phyloP scores from a whole-genome alignment of 2,329 filamentous ascomycete genomes.

The Aspergillus ruber region DNA sequence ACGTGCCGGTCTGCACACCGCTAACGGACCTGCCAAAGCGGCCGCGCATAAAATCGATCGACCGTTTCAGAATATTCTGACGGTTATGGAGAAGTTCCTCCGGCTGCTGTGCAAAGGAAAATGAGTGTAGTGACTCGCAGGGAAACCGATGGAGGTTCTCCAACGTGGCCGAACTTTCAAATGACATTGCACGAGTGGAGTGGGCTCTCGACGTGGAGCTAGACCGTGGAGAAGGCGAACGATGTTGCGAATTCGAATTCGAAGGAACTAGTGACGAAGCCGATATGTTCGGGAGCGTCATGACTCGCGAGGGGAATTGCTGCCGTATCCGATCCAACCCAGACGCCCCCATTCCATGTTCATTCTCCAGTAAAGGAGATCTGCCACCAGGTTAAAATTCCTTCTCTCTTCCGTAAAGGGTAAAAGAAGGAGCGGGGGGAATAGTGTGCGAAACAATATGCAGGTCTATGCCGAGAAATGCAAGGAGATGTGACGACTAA shows the following conservation, averaged over 20 bases:
- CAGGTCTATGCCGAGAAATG: conserved; percentile 3
- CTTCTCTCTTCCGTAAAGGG: conserved; percentile 2
- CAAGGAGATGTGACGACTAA: conserved; percentile 41
- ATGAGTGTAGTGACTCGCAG: conserved; percentile 92
- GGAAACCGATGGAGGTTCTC: conserved; percentile 92
- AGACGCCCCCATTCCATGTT: conserved; percentile 77
- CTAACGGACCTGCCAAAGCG: conserved; percentile 74
- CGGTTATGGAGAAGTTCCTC: conserved; percentile 87
- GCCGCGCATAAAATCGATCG: conserved; percentile 94
- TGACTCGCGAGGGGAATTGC: conserved; percentile 61
- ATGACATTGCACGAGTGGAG: conserved; percentile 52
- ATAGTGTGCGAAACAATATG: background rate
- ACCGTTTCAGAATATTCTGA: conserved; percentile 86
- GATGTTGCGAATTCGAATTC: conserved; percentile 49
- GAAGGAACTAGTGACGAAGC: conserved; percentile 56
- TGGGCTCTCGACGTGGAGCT: conserved; percentile 51
- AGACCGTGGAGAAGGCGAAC: conserved; percentile 64
- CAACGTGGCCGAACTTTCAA: conserved; percentile 61
- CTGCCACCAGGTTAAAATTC: conserved; percentile 39
- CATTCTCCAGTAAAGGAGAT: conserved; percentile 80
- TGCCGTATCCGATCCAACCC: conserved; percentile 92
- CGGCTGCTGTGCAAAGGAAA: conserved; percentile 93
- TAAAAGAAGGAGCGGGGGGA: background rate
- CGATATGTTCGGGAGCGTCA: conserved; percentile 59
- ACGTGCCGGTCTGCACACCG: conserved; percentile 73